Conservation (phyloP, 164 flowering plant genomes). For the Vitis labrusca region DNA sequence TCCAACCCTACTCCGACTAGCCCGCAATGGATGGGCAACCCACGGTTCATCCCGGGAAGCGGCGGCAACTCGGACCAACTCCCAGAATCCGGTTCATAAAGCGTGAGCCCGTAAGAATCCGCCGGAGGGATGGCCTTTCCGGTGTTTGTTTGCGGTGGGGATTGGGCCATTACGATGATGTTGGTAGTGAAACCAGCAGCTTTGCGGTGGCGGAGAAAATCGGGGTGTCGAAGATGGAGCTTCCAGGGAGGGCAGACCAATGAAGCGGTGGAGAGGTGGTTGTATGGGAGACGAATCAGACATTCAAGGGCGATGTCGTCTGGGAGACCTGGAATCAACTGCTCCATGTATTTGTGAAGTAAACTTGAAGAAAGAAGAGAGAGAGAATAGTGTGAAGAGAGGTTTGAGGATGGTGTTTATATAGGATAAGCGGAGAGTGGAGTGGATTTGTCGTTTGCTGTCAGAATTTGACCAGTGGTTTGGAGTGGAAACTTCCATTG, state of each 20-base stretch:
- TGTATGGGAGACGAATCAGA: background rate
- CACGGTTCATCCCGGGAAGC: background rate
- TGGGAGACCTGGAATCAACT: conserved; percentile 4
- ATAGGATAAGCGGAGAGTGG: no score
- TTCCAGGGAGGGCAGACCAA: background rate
- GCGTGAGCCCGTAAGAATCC: background rate
- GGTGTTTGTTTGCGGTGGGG: background rate
- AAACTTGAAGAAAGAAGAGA: no score
- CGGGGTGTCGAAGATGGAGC: background rate
- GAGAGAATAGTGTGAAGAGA: no score
- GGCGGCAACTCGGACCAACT: background rate
- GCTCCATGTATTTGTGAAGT: no score
- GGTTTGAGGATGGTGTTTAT: no score
- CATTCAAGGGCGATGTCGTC: conserved; percentile 1
- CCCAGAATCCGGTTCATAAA: background rate
- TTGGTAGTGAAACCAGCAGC: background rate
- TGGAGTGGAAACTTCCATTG: no score
- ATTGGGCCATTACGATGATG: background rate
- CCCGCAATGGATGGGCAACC: background rate
- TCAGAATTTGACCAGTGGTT: no score
- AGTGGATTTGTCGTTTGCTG: no score
- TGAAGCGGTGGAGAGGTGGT: background rate
- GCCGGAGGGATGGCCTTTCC: no score
- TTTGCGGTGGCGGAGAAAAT: background rate
- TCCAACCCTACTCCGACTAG: background rate